Evolutionary conservation across 768 basidiomycete genomes (phyloP), one percentile per base, ranked within the genome.

Genomic region (Pleurotus salmoneostramineus): DNA sequence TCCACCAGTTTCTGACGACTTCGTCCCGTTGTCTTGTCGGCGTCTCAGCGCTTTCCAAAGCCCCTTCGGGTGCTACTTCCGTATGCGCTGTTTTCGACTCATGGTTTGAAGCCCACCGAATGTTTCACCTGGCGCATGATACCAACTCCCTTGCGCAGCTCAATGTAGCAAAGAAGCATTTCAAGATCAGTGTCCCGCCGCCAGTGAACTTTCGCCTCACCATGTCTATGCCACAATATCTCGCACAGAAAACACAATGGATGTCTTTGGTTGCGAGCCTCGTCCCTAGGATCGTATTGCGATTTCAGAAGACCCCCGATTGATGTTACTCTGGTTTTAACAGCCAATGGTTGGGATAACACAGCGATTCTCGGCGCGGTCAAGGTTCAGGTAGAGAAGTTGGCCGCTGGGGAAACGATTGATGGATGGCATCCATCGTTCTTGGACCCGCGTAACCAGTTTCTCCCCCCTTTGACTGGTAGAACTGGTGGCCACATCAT

Each of bases 321-420:
- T 11, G 4, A 45, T 11, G 44, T 11, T n/a, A 17, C 6, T 6
- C 6, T 17, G n/a, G 44, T 45, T 17, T 45, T 15, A 17, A 6
- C n/a, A 6, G 44, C 14, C 6, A 15, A 6, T 17, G 44, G 44
- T 11, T 45, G 85, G 0, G 72, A 79, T 12, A 78, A 80, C 51
- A 81, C 81, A 68, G 77, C 80, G 60, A 75, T 75, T 2, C 75
- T 80, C 1, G 85, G 85, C 1, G 72, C 76, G 4, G 63, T 87
- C 58, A 87, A 85, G 68, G 84, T 86, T 10, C 71, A 83, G 54
- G 80, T 83, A 0, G 85, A 87, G 66, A 77, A 71, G 52, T 64
- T 87, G 45, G 77, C 75, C 2, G 72, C 71, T 21, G 85, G 85
- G 6, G 77, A 81, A 42, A 77, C 68, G 34, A 68, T 86, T 11